Evolutionary conservation across 108 stramenopile genomes (phyloP), one percentile per base, ranked within the genome.

Genomic region (Cyclostephanos tholiformis): DNA sequence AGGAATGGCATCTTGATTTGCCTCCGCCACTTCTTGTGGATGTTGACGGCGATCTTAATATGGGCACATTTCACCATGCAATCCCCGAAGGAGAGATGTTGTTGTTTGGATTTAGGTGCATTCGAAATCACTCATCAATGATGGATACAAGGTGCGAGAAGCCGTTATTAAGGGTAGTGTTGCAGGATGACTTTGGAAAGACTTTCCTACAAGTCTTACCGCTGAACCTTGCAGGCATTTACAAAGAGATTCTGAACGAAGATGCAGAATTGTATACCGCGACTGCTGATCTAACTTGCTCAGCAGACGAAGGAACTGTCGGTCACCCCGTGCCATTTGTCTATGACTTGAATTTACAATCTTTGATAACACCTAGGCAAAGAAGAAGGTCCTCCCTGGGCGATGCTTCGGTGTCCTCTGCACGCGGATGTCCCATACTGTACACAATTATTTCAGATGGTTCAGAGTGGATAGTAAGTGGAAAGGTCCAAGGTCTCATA

Each of bases 171-270:
- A 66, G 67, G 17, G 63, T 91, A 46, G 77, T 86, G 22, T 63
- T 91, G 9, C 74, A 84, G 35, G 88, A 88, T 65, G 84, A 87
- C 38, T 82, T 80, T 66, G 86, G 83, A 17, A 91, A 86, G 63
- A 69, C 68, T 5, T 89, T 89, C 52, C 63, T 79, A 4, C 80
- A 89, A 49, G 84, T 86, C 12, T 77, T 91, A 12, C 85, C 83
- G 2, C 32, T 91, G 30, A 82, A 85, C 71, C 74, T 91, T 55
- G 71, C 74, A 41, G 64, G 66, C 32, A 71, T 88, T 58, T 88
- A 84, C 56, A 67, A 74, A 6, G 57, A 86, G 46, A 63, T 90
- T 57, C 46, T 65, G 49, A 74, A 70, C 32, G 80, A 86, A 49
- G 71, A 84, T 16, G 62, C 79, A 20, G 64, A 69, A 25, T 29